Percentiles rank a stretch among this genome's conserved stretches.
phyloP scores from a whole-genome alignment of 257 asterid genomes.

The Handroanthus guayacan region DNA sequence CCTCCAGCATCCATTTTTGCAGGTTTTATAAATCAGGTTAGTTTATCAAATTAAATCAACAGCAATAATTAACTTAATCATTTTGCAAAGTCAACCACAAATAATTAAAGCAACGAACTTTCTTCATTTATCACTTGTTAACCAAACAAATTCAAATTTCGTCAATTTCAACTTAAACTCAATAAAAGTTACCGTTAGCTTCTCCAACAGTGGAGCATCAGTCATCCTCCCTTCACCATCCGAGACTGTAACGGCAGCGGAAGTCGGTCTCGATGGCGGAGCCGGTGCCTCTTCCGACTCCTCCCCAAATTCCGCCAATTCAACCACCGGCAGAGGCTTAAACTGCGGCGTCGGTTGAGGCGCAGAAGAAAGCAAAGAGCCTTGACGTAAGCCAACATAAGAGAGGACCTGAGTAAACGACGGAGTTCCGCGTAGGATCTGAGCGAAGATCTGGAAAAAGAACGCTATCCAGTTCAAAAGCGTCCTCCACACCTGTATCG shows the following conservation, averaged over 20 bases:
- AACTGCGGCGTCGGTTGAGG: conserved; percentile 48
- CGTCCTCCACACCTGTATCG: conserved; percentile 83
- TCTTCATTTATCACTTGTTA: conserved; percentile 31
- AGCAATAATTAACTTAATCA: conserved; percentile 28
- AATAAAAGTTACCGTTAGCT: conserved; percentile 35
- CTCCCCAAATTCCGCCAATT: conserved; percentile 57
- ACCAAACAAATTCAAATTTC: conserved; percentile 30
- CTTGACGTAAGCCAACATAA: conserved; percentile 65
- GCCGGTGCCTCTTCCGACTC: conserved; percentile 49
- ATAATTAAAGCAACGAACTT: conserved; percentile 28
- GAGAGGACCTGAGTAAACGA: conserved; percentile 77
- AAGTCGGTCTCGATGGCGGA: conserved; percentile 33
- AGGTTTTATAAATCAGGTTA: conserved; percentile 21
- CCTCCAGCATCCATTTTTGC: neutral
- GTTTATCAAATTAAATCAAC: conserved; percentile 28
- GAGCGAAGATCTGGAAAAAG: conserved; percentile 91
- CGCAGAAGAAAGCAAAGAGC: conserved; percentile 53
- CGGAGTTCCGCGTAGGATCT: conserved; percentile 93
- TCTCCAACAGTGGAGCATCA: conserved; percentile 28
- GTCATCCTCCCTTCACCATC: neutral
- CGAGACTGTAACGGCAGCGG: conserved; percentile 31
- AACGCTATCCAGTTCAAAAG: conserved; percentile 83
- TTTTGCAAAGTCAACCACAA: conserved; percentile 39
- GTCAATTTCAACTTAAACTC: neutral
- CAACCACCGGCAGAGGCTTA: conserved; percentile 81